Conservation (phyloP, 2,329 filamentous ascomycete species). For the Exophiala oligosperma region DNA sequence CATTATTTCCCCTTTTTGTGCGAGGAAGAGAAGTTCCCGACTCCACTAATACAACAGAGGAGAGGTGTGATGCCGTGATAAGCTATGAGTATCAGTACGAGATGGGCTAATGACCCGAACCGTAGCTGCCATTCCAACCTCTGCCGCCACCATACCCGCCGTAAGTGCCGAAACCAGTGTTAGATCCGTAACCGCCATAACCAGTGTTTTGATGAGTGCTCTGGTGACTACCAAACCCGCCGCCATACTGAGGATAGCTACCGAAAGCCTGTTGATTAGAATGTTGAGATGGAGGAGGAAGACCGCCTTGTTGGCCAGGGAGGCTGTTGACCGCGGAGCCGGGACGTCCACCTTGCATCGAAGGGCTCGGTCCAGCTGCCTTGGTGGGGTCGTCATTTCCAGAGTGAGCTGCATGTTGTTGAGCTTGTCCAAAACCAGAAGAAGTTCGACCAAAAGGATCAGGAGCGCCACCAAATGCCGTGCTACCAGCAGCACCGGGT, state of each 20-base stretch:
- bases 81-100: background rate
- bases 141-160: slow-evolving; percentile 26
- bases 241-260: slow-evolving; percentile 31
- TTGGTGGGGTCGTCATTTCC: slow-evolving; percentile 56
- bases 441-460: slow-evolving; percentile 62
- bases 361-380: slow-evolving; percentile 59
- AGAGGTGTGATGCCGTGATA: slow-evolving; percentile 7
- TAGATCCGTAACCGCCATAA: slow-evolving; percentile 29
- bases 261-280: slow-evolving; percentile 38
- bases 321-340: slow-evolving; percentile 63
- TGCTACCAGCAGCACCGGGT: slow-evolving; percentile 50
- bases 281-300: slow-evolving; percentile 32
- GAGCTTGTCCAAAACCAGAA: slow-evolving; percentile 56
- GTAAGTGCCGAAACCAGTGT: slow-evolving; percentile 28
- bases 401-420: slow-evolving; percentile 41
- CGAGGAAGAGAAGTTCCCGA: slow-evolving; percentile 16
- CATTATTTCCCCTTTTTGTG: slow-evolving; percentile 6
- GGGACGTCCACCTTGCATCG: slow-evolving; percentile 62
- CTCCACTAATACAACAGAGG: slow-evolving; percentile 20
- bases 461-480: slow-evolving; percentile 54
- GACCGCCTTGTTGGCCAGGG: slow-evolving; percentile 42
- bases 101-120: slow-evolving; percentile 22
- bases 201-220: slow-evolving; percentile 25
- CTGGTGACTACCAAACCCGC: slow-evolving; percentile 24
- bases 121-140: slow-evolving; percentile 27